Conservation (phyloP, 176 grass and related monocot species). For the Olyra latifolia region DNA sequence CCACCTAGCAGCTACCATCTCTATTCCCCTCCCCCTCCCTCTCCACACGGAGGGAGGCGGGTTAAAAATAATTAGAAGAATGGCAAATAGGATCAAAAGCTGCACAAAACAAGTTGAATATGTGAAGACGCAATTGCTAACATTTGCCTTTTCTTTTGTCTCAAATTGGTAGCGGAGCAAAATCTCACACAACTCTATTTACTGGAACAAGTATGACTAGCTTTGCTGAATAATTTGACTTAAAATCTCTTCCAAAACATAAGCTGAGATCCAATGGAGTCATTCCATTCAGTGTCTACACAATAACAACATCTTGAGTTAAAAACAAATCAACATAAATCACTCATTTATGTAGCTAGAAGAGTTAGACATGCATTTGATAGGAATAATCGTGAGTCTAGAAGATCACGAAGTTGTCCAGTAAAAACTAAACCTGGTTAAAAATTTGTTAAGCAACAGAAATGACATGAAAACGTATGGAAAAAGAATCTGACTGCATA, state of each 20-base stretch:
- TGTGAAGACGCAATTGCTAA: background rate
- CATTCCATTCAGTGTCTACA: conserved; percentile 57
- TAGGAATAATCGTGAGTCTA: background rate
- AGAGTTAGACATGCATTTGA: background rate
- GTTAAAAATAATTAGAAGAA: background rate
- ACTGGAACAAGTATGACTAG: conserved; percentile 81
- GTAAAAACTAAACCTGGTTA: background rate
- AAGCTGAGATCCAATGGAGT: conserved; percentile 87
- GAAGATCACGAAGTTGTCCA: background rate
- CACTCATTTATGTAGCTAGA: background rate
- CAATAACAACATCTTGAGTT: background rate
- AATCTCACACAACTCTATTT: conserved; percentile 55
- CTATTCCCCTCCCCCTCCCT: no score
- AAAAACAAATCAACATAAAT: background rate
- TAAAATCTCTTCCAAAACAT: conserved; percentile 95
- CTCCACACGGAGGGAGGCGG: no score
- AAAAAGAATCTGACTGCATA: background rate
- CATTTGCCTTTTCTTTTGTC: background rate
- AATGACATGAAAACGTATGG: conserved; percentile 3
- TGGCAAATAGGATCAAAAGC: background rate
- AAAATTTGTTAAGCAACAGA: background rate
- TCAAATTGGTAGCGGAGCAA: background rate
- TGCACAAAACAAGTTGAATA: no score
- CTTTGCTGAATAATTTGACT: conserved; percentile 88
- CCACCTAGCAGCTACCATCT: no score